Evolutionary conservation across 2,329 filamentous ascomycete species (phyloP).

Genomic region (Talaromyces sp.): DNA sequence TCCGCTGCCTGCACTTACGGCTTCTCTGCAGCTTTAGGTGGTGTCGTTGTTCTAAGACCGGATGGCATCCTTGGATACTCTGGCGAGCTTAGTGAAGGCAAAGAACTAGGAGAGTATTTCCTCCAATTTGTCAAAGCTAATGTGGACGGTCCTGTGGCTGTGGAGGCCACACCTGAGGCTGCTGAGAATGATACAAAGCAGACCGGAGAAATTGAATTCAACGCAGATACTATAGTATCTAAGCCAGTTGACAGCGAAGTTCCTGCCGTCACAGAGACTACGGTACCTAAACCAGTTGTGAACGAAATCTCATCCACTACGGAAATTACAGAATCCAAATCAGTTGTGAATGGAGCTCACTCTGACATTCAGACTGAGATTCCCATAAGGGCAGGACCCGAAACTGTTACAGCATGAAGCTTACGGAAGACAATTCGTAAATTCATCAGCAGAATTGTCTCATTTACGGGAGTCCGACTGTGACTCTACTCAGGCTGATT

Average conservation of each 20-base stretch:
- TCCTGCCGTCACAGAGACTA: background rate
- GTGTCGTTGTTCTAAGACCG: conserved; percentile 7
- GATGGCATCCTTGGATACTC: conserved; percentile 8
- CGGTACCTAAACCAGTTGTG: background rate
- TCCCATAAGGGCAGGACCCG: background rate
- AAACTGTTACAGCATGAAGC: background rate
- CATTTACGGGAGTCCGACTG: background rate
- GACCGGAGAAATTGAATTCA: background rate
- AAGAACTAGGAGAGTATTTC: background rate
- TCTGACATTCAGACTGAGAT: background rate
- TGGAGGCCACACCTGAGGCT: background rate
- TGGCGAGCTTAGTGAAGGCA: conserved; percentile 1
- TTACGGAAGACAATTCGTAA: background rate
- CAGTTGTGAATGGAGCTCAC: background rate
- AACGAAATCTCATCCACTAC: background rate
- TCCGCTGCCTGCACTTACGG: background rate
- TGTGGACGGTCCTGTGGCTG: background rate
- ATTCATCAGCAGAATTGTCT: background rate
- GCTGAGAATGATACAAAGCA: background rate
- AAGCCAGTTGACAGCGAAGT: background rate
- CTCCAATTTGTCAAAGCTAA: background rate
- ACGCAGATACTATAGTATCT: background rate
- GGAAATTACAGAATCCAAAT: background rate
- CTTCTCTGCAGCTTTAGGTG: conserved; percentile 1
- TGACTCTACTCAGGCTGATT: background rate